Percentiles rank a stretch among this genome's conserved stretches.
These are phyloP conservation scores for Calonectria leucothoes DNA, from an alignment of 2,329 filamentous ascomycete genomes.

Conservation along the genomic window DNA sequence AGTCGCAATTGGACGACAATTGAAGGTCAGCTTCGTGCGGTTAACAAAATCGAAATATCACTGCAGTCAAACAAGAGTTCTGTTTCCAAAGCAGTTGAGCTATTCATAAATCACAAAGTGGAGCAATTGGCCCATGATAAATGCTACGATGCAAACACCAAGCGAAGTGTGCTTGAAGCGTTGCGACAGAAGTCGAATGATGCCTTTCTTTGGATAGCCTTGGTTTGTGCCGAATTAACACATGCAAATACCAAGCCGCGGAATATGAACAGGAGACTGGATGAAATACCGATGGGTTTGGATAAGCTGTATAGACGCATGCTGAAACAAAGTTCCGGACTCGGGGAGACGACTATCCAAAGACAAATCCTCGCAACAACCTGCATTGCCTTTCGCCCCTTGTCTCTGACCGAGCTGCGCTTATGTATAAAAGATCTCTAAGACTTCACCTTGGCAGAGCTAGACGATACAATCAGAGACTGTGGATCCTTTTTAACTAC, in stretches of 20 bases:
- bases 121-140: background rate
- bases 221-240: conserved; percentile 33
- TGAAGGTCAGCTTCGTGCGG: conserved; percentile 41
- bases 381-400: conserved; percentile 48
- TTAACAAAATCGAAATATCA: conserved; percentile 38
- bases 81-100: conserved; percentile 47
- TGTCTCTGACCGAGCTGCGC: conserved; percentile 49
- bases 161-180: conserved; percentile 17
- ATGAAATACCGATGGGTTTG: conserved; percentile 48
- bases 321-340: conserved; percentile 46
- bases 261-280: conserved; percentile 22
- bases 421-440: conserved; percentile 31
- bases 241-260: background rate
- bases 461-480: conserved; percentile 43
- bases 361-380: conserved; percentile 47
- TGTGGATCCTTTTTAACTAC: conserved; percentile 56
- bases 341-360: conserved; percentile 45
- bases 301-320: conserved; percentile 52
- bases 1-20: conserved; percentile 45
- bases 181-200: conserved; percentile 47
- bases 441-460: conserved; percentile 18
- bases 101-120: conserved; percentile 45
- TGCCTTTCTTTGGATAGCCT: conserved; percentile 46
- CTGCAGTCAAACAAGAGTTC: conserved; percentile 51
- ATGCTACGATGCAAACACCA: conserved; percentile 1